Conservation (phyloP, 169 alveolate species). For the Pseudocohnilembus persalinus region DNA sequence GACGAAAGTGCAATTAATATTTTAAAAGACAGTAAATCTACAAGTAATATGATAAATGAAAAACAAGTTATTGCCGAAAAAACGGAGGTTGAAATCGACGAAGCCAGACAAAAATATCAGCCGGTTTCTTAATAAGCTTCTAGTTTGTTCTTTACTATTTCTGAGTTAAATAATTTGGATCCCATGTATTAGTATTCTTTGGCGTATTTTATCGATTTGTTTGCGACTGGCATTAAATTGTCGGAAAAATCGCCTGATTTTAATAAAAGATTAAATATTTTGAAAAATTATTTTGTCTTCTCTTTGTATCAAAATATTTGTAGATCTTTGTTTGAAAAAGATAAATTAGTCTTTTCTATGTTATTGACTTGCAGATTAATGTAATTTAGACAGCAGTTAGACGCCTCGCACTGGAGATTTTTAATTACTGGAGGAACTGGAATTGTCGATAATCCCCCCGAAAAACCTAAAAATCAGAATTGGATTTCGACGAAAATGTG, state of each 20-base stretch:
- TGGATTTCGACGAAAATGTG: constrained; percentile 84
- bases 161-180: constrained; percentile 80
- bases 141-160: constrained; percentile 80
- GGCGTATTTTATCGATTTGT: constrained; percentile 69
- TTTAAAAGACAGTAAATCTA: constrained; percentile 77
- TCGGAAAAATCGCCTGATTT: constrained; percentile 60
- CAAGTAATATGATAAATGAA: constrained; percentile 80
- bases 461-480: constrained; percentile 65
- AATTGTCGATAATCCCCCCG: constrained; percentile 66
- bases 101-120: constrained; percentile 75
- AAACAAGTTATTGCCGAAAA: constrained; percentile 77
- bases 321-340: constrained; percentile 85
- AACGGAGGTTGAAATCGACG: constrained; percentile 84
- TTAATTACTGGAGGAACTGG: constrained; percentile 89
- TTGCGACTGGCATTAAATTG: constrained; percentile 63
- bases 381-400: constrained; percentile 49
- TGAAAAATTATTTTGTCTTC: constrained; percentile 58
- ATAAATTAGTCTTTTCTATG: constrained; percentile 81
- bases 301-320: constrained; percentile 77
- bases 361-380: constrained; percentile 64
- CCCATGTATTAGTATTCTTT: constrained; percentile 87
- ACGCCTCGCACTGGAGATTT: constrained; percentile 74
- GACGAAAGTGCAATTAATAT: constrained; percentile 83
- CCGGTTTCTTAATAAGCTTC: constrained; percentile 79
- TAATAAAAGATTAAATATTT: constrained; percentile 55